phyloP scores from a whole-genome alignment of 441 rosid genomes.

The Brassica hybrid region DNA sequence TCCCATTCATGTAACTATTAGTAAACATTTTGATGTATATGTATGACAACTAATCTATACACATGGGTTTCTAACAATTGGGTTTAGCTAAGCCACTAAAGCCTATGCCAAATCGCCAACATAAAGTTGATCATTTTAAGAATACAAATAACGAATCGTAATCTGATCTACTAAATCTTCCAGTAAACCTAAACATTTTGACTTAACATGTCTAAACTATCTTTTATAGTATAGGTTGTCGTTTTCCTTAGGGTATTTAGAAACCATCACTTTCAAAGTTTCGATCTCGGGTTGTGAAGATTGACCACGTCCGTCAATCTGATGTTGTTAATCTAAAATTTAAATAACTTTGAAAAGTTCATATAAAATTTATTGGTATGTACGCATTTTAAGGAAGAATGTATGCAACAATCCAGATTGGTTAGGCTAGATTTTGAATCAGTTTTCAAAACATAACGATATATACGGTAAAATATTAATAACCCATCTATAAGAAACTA shows the following conservation, averaged over 20 bases:
- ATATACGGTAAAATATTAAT: not conserved
- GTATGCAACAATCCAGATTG: constrained; percentile 24
- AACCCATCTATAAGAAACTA: not conserved
- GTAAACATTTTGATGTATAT: not conserved
- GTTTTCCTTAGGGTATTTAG: constrained; percentile 20
- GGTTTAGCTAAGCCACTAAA: constrained; percentile 31
- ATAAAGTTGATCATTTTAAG: constrained; percentile 10
- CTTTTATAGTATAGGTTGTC: constrained; percentile 21
- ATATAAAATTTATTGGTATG: constrained; percentile 10
- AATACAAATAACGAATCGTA: constrained; percentile 27
- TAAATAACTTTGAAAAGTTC: not conserved
- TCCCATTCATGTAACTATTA: too few species aligned
- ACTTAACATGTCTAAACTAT: constrained; percentile 33
- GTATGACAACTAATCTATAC: constrained; percentile 14
- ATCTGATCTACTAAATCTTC: constrained; percentile 34
- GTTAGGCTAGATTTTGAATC: constrained; percentile 24
- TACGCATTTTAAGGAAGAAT: constrained; percentile 39
- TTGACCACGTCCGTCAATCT: constrained; percentile 31
- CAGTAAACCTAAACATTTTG: constrained; percentile 27
- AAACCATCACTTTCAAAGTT: constrained; percentile 37
- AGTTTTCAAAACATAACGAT: not conserved
- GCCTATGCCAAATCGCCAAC: constrained; percentile 32
- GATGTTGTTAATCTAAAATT: not conserved
- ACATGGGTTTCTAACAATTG: constrained; percentile 31
- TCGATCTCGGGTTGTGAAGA: constrained; percentile 32